Evolutionary conservation across 2,329 filamentous ascomycete species (phyloP).

Genomic region (Penicillium brasilianum): DNA sequence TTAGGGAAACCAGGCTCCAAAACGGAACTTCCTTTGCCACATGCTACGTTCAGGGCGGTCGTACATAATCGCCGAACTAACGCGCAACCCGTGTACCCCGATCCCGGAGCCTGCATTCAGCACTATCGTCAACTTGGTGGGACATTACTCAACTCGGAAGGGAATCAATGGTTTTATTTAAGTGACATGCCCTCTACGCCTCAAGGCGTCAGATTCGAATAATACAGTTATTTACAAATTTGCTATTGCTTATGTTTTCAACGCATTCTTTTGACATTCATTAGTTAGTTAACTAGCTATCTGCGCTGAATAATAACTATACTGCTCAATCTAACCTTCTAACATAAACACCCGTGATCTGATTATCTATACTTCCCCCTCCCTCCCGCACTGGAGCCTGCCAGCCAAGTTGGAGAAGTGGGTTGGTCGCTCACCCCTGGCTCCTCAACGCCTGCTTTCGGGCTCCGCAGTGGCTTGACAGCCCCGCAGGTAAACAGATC

Average conservation of each 20-base stretch:
- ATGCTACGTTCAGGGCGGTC: conserved; percentile 11
- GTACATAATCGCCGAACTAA: background rate
- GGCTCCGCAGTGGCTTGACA: conserved; percentile 31
- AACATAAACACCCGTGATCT: background rate
- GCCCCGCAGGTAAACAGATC: conserved; percentile 30
- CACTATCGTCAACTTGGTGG: background rate
- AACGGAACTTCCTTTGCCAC: background rate
- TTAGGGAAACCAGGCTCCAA: background rate
- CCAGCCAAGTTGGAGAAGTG: conserved; percentile 5
- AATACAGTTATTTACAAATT: background rate
- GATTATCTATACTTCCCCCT: background rate
- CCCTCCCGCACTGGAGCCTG: conserved; percentile 8
- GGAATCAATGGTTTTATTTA: background rate
- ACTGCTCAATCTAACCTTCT: background rate
- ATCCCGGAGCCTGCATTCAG: conserved; percentile 1
- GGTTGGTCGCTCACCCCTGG: conserved; percentile 7
- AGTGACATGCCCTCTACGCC: background rate
- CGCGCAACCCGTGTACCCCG: conserved; percentile 1
- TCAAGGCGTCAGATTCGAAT: background rate
- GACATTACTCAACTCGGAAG: background rate
- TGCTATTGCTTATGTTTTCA: background rate
- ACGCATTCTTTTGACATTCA: background rate
- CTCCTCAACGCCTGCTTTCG: conserved; percentile 3
- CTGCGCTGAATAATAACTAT: background rate
- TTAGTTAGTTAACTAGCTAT: background rate